Evolutionary conservation across 1,284 basidiomycete genomes (phyloP), one percentile per base, ranked within the genome.

Genomic region (Sparassis latifolia): DNA sequence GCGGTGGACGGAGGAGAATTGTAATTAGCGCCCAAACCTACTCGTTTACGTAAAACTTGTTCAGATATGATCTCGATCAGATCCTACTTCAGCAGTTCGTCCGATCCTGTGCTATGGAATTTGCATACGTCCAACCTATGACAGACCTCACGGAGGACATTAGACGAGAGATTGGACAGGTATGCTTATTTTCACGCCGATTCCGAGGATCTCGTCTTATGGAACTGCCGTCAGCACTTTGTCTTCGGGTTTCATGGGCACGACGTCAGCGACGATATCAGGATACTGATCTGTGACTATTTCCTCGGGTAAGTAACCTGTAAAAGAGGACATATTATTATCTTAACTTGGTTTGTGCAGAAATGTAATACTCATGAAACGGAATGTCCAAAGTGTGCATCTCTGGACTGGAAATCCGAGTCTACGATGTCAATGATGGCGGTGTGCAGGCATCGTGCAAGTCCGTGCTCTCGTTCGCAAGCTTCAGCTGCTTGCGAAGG

Each of bases 181-280:
- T 78, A 58, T 45, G 55, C 51, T 27, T 7, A 4, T 48, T 4
- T 20, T 20, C 20, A 20, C 20, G 20, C 20, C 20, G 6, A 29
- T 7, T 10, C 33, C 20, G 0, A 10, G 46, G n/a, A 7, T 39
- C 35, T 38, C n/a, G n/a, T n/a, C 35, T n/a, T 38, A 38, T 29
- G 20, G 33, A n/a, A 29, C 27, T 28, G 35, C 7, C 41, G 10
- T 35, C 52, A 86, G 82, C 84, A 85, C 61, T 85, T 87, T 56
- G 79, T 86, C 31, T 71, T 84, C 53, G 84, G 84, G 9, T 86
- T 85, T 60, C 77, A 82, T 58, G 82, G 82, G 0, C 66, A 75
- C 37, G 68, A 77, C 50, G 65, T 77, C 33, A 78, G 65, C 52
- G 66, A 76, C n/a, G 71, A 84, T 52, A 74, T 80, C 56, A 73